Percentiles rank a stretch among this genome's conserved stretches.
Evolutionary conservation across 2,329 filamentous ascomycete genomes (phyloP).

Genomic region (Leptographium flavum): DNA sequence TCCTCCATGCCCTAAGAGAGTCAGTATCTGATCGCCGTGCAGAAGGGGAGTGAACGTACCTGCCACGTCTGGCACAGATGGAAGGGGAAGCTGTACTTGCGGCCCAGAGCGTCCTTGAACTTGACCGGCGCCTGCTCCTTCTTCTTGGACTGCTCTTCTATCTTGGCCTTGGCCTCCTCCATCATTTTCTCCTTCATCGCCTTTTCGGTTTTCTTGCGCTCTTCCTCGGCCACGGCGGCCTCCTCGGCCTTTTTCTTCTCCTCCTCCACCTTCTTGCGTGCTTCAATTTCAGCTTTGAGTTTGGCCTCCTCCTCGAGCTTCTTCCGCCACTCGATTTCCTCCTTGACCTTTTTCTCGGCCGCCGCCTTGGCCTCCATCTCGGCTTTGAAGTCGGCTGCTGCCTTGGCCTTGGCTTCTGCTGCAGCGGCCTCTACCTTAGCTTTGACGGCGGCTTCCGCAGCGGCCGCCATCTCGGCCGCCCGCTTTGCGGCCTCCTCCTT

Average conservation of each 20-base stretch:
- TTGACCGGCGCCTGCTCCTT: conserved; percentile 62
- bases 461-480: conserved; percentile 34
- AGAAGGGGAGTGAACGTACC: conserved; percentile 34
- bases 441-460: conserved; percentile 12
- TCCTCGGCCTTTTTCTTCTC: conserved; percentile 26
- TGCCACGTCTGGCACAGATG: conserved; percentile 72
- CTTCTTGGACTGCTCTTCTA: conserved; percentile 31
- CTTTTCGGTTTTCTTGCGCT: conserved; percentile 25
- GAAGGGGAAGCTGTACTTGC: conserved; percentile 88
- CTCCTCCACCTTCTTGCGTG: conserved; percentile 26
- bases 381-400: conserved; percentile 22
- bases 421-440: conserved; percentile 31
- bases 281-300: conserved; percentile 26
- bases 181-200: conserved; percentile 29
- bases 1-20: conserved; percentile 55
- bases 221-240: not conserved
- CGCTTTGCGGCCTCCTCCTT: conserved; percentile 24
- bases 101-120: conserved; percentile 82
- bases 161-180: conserved; percentile 30
- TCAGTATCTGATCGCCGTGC: not conserved
- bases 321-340: conserved; percentile 27
- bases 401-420: conserved; percentile 25
- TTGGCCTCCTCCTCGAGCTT: conserved; percentile 31
- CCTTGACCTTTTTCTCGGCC: conserved; percentile 15
- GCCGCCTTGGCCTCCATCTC: conserved; percentile 21